Conservation (phyloP, 345 rosid species). For the Cardamine chenopodiifolia region DNA sequence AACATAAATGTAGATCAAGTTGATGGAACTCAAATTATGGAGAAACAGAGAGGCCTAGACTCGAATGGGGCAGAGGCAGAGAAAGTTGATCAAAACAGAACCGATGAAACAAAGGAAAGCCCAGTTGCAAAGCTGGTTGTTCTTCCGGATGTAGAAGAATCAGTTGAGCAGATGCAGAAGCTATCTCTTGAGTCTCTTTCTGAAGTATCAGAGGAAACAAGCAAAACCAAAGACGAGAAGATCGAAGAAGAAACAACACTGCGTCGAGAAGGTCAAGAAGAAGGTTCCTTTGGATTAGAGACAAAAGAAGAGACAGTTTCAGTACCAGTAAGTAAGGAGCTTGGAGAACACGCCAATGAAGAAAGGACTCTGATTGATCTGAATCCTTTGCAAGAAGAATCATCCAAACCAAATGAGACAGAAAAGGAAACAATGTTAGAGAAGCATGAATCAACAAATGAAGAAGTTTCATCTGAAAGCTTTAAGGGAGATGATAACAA, state of each 20-base stretch:
- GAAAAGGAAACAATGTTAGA: slow-evolving; percentile 14
- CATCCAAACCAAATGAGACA: neutral
- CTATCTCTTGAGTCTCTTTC: slow-evolving; percentile 21
- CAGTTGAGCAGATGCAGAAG: slow-evolving; percentile 23
- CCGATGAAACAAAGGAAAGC: neutral
- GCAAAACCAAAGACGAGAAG: slow-evolving; percentile 13
- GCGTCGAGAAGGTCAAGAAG: no score
- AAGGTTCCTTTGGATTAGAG: no score
- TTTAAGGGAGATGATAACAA: slow-evolving; percentile 1
- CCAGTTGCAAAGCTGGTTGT: neutral
- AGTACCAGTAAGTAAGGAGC: neutral
- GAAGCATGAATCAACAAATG: slow-evolving; percentile 22
- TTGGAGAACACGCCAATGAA: neutral
- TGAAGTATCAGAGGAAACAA: slow-evolving; percentile 40
- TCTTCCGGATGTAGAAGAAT: slow-evolving; percentile 18
- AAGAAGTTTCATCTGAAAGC: slow-evolving; percentile 19
- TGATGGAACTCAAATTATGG: slow-evolving; percentile 7
- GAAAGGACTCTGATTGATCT: slow-evolving; percentile 10
- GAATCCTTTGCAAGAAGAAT: slow-evolving; percentile 11
- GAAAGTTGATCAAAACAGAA: slow-evolving; percentile 13
- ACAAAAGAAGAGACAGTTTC: slow-evolving; percentile 28
- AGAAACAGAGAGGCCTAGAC: slow-evolving; percentile 16
- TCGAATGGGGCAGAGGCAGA: neutral
- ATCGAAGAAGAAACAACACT: neutral
- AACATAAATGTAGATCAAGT: neutral